Percentiles rank a stretch among this genome's conserved stretches.
phyloP scores from a whole-genome alignment of 441 rosid genomes.

The Pelargonium cotyledonis region DNA sequence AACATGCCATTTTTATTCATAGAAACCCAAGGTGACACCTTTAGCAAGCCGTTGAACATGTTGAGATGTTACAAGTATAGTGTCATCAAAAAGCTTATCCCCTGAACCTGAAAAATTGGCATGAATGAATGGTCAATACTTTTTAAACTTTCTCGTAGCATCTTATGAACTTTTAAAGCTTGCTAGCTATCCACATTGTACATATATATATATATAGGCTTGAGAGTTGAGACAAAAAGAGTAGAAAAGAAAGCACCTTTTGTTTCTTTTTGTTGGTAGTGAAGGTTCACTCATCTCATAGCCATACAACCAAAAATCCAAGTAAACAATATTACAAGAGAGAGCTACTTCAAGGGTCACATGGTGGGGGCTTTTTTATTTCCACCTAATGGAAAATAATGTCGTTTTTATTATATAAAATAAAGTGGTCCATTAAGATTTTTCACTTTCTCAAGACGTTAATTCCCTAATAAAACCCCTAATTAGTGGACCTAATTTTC shows the following conservation, averaged over 20 bases:
- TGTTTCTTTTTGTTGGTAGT: neutral
- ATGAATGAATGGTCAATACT: neutral
- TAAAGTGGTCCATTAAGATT: conserved; percentile 1
- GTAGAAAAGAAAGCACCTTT: neutral
- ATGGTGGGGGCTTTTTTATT: neutral
- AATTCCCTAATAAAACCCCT: neutral
- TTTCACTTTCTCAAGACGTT: neutral
- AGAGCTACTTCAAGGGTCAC: neutral
- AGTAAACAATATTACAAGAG: neutral
- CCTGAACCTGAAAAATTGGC: neutral
- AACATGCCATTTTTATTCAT: no score
- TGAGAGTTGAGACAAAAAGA: neutral
- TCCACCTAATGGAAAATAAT: neutral
- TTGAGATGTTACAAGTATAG: neutral
- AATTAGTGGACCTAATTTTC: neutral
- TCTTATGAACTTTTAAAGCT: neutral
- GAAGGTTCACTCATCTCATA: neutral
- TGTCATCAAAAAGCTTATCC: conserved; percentile 6
- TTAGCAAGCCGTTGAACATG: no score
- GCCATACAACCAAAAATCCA: neutral
- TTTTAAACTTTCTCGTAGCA: neutral
- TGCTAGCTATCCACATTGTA: neutral
- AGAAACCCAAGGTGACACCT: no score
- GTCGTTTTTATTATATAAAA: neutral
- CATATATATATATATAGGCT: neutral